Base-by-base conservation (phyloP, 352 stramenopile species). In the Pythium chondricola region DNA sequence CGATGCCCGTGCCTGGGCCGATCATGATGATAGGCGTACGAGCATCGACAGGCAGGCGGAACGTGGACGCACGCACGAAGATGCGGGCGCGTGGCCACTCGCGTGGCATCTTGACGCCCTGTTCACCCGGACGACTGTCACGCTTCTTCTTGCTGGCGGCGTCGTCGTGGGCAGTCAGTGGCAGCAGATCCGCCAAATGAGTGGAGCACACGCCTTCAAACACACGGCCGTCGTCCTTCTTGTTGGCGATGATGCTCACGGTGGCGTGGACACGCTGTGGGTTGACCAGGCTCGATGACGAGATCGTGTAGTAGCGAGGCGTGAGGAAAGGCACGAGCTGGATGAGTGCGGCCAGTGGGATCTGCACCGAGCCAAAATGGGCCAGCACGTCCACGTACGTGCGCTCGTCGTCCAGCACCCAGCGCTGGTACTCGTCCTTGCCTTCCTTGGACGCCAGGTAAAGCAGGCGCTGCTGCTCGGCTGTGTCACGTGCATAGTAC, bases 221-320 rank as follows among this genome's bases (percentile, higher is more conserved):
- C 3, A 90, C 59, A 26, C 87, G 82, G 26, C 74, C 77, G 48
- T 89, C 67, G 50, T 69, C 52, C 49, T 85, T 88, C 27, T 77
- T 71, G 26, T 83, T 73, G 41, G 94, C 64, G 31, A 98, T 86
- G 21, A 99, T 75, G 24, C 88, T 88, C 20, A 98, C 88, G 4
- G 96, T 98, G 37, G 98, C 68, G 61, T 98, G 93, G 25, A 99
- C 81, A 17, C 75, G 79, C 38, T 88, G 82, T 5, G 95, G 93
- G 63, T 96, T 85, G 3, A 97, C 81, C 31, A 83, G 70, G 35
- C 87, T 91, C 10, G 89, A 99, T 4, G 95, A 99, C 26, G 93
- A 96, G 58, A 99, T 99, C 10, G 97, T 99, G 70, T 99, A 99
- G 63, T 97, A 97, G 7, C 97, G 86, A 16, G 96, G 94, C 59